phyloP scores from a whole-genome alignment of 225 moss, liverwort and hornwort genomes.

The Rhytidiadelphus loreus region DNA sequence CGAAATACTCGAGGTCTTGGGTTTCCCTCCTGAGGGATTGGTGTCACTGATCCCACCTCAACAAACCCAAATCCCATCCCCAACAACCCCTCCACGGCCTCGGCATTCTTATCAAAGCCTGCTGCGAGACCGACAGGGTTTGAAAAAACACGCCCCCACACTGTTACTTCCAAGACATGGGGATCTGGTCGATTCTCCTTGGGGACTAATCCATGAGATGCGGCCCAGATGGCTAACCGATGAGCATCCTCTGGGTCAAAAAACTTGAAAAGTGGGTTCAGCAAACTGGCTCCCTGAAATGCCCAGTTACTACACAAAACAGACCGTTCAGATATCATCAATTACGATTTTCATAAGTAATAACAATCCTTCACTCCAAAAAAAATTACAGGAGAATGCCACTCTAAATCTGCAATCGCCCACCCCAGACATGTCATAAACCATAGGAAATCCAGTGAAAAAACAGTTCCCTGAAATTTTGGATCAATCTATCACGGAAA shows the following conservation, averaged over 20 bases:
- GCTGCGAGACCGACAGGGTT: slow-evolving; percentile 96
- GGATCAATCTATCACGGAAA: not conserved
- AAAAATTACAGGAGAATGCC: not conserved
- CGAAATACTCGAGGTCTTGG: slow-evolving; percentile 92
- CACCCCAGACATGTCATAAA: not conserved
- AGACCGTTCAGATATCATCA: not conserved
- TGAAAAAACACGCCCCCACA: slow-evolving; percentile 86
- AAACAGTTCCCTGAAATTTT: not conserved
- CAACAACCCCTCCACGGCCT: slow-evolving; percentile 90
- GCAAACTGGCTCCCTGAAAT: slow-evolving; percentile 71
- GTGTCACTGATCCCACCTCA: slow-evolving; percentile 96
- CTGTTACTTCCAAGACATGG: slow-evolving; percentile 41
- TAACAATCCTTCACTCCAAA: not conserved
- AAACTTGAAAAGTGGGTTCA: slow-evolving; percentile 76
- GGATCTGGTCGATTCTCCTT: slow-evolving; percentile 82
- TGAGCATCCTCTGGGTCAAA: slow-evolving; percentile 94
- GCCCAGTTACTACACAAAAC: slow-evolving; percentile 64
- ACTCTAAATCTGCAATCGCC: not conserved
- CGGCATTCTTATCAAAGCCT: slow-evolving; percentile 96
- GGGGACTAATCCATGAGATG: slow-evolving; percentile 82
- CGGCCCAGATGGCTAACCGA: slow-evolving; percentile 88
- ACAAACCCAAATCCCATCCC: slow-evolving; percentile 94
- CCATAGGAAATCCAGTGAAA: not conserved
- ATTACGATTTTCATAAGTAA: not conserved
- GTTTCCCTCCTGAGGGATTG: slow-evolving; percentile 93